Base-by-base conservation (phyloP, 257 asterid genomes). In the Primulina tabacum region DNA sequence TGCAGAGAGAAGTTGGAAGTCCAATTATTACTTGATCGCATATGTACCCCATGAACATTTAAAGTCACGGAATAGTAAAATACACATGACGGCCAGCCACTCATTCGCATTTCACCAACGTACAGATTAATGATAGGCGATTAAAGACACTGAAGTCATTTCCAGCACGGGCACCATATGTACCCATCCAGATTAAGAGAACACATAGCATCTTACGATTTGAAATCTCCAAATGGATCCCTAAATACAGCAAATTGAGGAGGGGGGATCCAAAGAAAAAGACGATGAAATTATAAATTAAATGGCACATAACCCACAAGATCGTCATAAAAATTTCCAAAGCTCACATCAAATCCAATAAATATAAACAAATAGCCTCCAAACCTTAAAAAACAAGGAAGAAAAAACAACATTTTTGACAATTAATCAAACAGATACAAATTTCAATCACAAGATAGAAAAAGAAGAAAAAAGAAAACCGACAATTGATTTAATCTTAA, bases 51-150 rank as follows among this genome's bases (percentile, higher is more conserved):
- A 40, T 10, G 17, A 40, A 12, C 8, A 40, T 29, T 29, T 29
- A 29, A 29, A 29, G 32, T 29, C 32, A 29, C 32, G 32, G 32
- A 29, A 3, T 29, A 29, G 32, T 33, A 86, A 93, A 89, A 73
- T n/a, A n/a, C n/a, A n/a, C n/a, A n/a, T n/a, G 32, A 29, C 32
- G 32, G 32, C 98, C 98, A 33, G 90, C 98, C 82, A 93, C 98
- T 5, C 37, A 33, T 5, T 1, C 2, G 3, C 6, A 33, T 0
- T 33, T 2, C 43, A 37, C 43, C 43, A 7, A 40, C 11, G 4
- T 40, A 2, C 52, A 40, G 52, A 40, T 10, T 9, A 38, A 8
- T 3, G 3, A 38, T 38, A 40, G 52, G 52, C 4, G 2, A 40
- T 40, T 11, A 11, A 40, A 40, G 16, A 40, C 16, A 11, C 52